Evolutionary conservation across 805 yeast genomes (phyloP).

Genomic region (Candida endomychidarum): DNA sequence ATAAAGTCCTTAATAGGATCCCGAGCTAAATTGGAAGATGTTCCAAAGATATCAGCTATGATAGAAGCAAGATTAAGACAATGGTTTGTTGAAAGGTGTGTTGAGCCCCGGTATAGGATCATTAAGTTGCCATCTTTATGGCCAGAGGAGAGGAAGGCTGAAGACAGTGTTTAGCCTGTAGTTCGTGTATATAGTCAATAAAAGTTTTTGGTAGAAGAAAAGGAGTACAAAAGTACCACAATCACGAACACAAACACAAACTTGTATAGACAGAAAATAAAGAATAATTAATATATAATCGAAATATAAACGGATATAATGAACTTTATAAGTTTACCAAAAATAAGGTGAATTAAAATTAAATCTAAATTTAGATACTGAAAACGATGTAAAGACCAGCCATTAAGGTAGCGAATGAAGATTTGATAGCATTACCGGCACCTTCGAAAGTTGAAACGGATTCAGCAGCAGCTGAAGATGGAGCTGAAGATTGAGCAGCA

Average conservation of each 20-base stretch:
- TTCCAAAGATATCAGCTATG: slow-evolving; percentile 85
- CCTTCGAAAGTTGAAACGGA: slow-evolving; percentile 13
- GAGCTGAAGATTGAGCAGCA: slow-evolving; percentile 8
- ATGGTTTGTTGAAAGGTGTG: slow-evolving; percentile 92
- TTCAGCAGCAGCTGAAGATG: slow-evolving; percentile 14
- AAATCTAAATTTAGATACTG: slow-evolving; percentile 10
- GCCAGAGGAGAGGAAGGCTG: slow-evolving; percentile 54
- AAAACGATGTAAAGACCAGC: slow-evolving; percentile 15
- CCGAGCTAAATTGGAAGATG: slow-evolving; percentile 84
- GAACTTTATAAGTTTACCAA: background rate
- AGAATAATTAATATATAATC: background rate
- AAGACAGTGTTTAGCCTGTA: slow-evolving; percentile 15
- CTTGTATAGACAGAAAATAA: background rate
- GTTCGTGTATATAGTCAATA: background rate
- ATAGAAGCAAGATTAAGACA: slow-evolving; percentile 78
- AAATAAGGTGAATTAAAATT: background rate
- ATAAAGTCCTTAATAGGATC: slow-evolving; percentile 91
- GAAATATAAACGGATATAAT: slow-evolving; percentile 1
- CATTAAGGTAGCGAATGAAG: slow-evolving; percentile 15
- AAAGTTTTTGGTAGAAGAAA: too few species aligned
- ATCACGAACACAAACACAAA: background rate
- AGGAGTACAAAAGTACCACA: too few species aligned
- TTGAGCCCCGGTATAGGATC: slow-evolving; percentile 89
- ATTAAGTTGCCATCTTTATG: slow-evolving; percentile 82
- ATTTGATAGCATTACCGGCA: slow-evolving; percentile 13